Conservation (phyloP, 1,284 basidiomycete species). For the Ustilago esculenta region DNA sequence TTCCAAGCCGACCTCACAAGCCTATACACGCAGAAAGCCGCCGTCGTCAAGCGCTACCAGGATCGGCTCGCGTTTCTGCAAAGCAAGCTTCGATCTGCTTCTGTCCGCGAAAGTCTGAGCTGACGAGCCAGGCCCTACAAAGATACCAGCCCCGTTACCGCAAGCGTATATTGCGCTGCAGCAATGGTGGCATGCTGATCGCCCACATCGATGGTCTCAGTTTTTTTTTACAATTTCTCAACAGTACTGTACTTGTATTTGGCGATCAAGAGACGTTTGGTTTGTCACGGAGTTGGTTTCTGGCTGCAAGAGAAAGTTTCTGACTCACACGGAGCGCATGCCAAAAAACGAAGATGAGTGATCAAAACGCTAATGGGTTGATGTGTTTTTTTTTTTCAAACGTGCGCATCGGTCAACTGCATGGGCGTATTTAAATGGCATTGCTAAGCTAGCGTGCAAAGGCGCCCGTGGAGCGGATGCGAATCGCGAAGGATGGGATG, state of each 20-base stretch:
- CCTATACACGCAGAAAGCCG: conserved; percentile 30
- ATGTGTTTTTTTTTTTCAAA: too few relatives aligned
- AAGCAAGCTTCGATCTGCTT: conserved; percentile 51
- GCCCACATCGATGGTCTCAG: background rate
- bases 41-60: conserved; percentile 49
- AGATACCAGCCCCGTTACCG: conserved; percentile 5
- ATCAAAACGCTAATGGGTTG: too few relatives aligned
- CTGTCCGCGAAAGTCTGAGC: conserved; percentile 52
- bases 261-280: too few relatives aligned
- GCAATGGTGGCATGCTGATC: too few relatives aligned
- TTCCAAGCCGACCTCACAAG: conserved; percentile 39
- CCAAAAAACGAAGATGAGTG: too few relatives aligned
- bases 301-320: too few relatives aligned
- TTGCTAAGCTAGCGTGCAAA: too few relatives aligned
- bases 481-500: background rate
- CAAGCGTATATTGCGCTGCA: too few relatives aligned
- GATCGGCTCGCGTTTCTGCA: conserved; percentile 49
- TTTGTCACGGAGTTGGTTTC: too few relatives aligned
- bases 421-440: too few relatives aligned
- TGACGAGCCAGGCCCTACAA: conserved; percentile 13
- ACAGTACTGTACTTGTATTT: background rate
- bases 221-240: background rate
- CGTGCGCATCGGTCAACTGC: too few relatives aligned
- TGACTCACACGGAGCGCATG: too few relatives aligned
- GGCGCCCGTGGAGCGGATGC: background rate